Conservation (phyloP, 768 basidiomycete species). For the Cubamyces sp. region DNA sequence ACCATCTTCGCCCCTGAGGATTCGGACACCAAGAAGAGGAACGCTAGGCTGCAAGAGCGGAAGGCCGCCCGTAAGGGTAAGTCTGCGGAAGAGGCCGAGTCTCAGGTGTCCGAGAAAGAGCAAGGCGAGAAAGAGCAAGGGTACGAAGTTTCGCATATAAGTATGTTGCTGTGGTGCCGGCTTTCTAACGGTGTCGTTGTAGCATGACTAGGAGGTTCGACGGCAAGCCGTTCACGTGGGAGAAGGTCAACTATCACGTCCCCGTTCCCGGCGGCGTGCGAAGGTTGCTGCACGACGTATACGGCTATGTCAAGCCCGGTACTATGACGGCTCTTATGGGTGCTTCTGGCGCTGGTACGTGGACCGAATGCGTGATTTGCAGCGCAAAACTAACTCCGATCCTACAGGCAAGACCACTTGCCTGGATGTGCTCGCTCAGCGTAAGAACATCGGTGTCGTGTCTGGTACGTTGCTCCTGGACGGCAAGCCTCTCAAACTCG, state of each 20-base stretch:
- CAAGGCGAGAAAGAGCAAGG: slow-evolving; percentile 28
- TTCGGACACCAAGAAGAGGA: slow-evolving; percentile 55
- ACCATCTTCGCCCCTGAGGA: slow-evolving; percentile 66
- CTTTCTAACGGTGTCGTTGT: not conserved
- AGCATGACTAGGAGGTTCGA: slow-evolving; percentile 22
- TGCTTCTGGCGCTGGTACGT: slow-evolving; percentile 72
- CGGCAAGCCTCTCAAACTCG: slow-evolving; percentile 59
- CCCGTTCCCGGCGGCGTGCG: slow-evolving; percentile 64
- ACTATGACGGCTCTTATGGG: slow-evolving; percentile 92
- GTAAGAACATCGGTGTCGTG: slow-evolving; percentile 72
- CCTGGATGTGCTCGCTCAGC: slow-evolving; percentile 72
- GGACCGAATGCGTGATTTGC: not conserved
- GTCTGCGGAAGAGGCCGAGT: slow-evolving; percentile 17
- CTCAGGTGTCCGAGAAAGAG: slow-evolving; percentile 20
- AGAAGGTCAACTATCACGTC: slow-evolving; percentile 74
- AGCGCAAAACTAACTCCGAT: slow-evolving; percentile 15
- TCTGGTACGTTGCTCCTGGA: slow-evolving; percentile 68
- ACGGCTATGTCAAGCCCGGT: slow-evolving; percentile 83
- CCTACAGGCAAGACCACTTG: slow-evolving; percentile 72
- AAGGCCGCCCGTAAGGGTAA: slow-evolving; percentile 41
- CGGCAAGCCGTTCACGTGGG: slow-evolving; percentile 80
- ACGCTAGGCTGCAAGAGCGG: slow-evolving; percentile 54
- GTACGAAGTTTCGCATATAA: not conserved
- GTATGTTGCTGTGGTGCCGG: not conserved
- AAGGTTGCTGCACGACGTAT: slow-evolving; percentile 73